Evolutionary conservation across 2,329 filamentous ascomycete genomes (phyloP).

Genomic region (Coniochaeta sp.): DNA sequence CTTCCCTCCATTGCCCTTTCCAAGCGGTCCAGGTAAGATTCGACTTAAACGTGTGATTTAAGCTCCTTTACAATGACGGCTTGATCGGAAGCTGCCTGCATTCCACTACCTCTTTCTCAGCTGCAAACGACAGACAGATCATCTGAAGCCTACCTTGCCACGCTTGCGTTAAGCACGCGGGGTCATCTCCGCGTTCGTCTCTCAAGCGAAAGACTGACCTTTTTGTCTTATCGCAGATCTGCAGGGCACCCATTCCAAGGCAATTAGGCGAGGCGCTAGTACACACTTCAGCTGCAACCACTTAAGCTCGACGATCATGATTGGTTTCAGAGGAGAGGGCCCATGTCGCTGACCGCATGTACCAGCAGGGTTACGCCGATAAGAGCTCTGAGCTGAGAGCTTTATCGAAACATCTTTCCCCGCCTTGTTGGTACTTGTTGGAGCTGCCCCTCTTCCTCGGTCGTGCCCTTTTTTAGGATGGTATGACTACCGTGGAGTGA

Average conservation of each 20-base stretch:
- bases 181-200: background rate
- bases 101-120: background rate
- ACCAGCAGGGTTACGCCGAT: background rate
- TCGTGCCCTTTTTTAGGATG: background rate
- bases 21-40: background rate
- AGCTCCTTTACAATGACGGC: background rate
- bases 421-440: background rate
- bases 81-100: background rate
- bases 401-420: conserved; percentile 1
- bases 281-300: conserved; percentile 3
- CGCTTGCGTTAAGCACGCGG: background rate
- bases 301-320: background rate
- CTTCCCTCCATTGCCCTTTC: no score
- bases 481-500: background rate
- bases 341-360: background rate
- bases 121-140: background rate
- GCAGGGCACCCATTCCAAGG: background rate
- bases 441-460: background rate
- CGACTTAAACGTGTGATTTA: background rate
- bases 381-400: background rate
- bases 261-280: background rate
- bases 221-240: background rate
- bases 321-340: background rate
- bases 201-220: background rate
- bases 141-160: background rate